Percentiles rank a stretch among this genome's conserved stretches.
phyloP scores from a whole-genome alignment of 164 flowering plant genomes.

The Tetracentron sinense region DNA sequence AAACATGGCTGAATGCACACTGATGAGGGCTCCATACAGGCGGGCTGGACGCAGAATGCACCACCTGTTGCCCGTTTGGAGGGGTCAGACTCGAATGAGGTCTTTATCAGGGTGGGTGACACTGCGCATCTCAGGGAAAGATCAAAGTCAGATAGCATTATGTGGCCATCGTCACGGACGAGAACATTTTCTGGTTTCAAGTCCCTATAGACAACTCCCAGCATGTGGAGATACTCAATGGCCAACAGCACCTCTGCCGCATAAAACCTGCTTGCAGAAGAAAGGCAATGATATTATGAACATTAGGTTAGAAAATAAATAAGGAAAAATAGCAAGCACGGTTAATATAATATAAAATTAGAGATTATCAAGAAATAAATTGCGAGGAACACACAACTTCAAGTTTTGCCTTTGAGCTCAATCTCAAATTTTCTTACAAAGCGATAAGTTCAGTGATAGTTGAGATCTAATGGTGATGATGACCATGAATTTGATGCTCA shows the following conservation, averaged over 20 bases:
- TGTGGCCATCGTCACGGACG: conserved; percentile 83
- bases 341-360: no score
- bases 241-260: conserved; percentile 80
- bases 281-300: background rate
- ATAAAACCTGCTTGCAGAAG: conserved; percentile 49
- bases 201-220: conserved; percentile 78
- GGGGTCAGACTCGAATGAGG: conserved; percentile 48
- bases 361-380: no score
- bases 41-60: conserved; percentile 63
- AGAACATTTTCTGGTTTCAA: conserved; percentile 81
- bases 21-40: conserved; percentile 62
- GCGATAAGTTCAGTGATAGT: no score
- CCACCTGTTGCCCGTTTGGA: conserved; percentile 36
- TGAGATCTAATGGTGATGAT: no score
- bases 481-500: no score
- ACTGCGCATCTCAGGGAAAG: conserved; percentile 70
- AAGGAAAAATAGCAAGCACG: no score
- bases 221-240: conserved; percentile 81
- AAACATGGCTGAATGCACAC: conserved; percentile 79
- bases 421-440: no score
- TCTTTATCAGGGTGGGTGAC: conserved; percentile 63
- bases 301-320: no score
- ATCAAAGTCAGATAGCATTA: conserved; percentile 85
- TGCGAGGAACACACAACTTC: no score
- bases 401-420: no score